Base-by-base conservation (phyloP, 2,329 filamentous ascomycete species). In the Cercospora sp. region DNA sequence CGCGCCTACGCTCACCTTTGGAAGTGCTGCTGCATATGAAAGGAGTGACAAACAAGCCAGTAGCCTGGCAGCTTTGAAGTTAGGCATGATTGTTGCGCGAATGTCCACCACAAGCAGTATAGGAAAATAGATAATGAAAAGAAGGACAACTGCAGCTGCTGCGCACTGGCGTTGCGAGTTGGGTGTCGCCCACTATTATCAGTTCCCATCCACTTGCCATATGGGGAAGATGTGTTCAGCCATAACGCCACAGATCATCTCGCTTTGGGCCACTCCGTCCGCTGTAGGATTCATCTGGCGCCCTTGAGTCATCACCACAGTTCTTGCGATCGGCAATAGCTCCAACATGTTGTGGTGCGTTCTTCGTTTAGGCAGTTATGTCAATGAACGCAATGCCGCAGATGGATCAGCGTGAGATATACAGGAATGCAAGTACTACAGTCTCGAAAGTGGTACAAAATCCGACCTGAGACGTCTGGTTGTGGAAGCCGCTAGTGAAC, bases 241-340 rank as follows among this genome's bases (percentile, higher is more conserved):
- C 34, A 61, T 43, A 45, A 45, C 32, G 59, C 59, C 59, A 61
- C 59, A 37, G 13, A 21, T 34, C n/a, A 61, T 61, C 34, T 61
- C 59, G 59, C 32, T 61, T 61, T 60, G 57, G 10, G 40, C 32
- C 12, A 34, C 30, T 37, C 12, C 57, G 9, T 60, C 57, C 16
- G 57, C 57, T 24, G 30, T 40, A 45, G 59, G 24, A 57, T 57
- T 32, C 24, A 4, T 32, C 24, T 24, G 24, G 4, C 10, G 24
- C n/a, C 45, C 6, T 49, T 9, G 21, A 49, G 45, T 49, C 45
- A 24, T 49, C 18, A 49, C 45, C 45, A 49, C 18, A 49, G 2
- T 24, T 24, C 45, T 49, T 49, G 45, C 21, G 24, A 49, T 49
- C 45, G 45, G 6, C n/a, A 21, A 21, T 24, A 5, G 21, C 10